Percentiles rank a stretch among this genome's conserved stretches.
phyloP scores from a whole-genome alignment of 2,329 filamentous ascomycete genomes.

The Sphaceloma murrayae region DNA sequence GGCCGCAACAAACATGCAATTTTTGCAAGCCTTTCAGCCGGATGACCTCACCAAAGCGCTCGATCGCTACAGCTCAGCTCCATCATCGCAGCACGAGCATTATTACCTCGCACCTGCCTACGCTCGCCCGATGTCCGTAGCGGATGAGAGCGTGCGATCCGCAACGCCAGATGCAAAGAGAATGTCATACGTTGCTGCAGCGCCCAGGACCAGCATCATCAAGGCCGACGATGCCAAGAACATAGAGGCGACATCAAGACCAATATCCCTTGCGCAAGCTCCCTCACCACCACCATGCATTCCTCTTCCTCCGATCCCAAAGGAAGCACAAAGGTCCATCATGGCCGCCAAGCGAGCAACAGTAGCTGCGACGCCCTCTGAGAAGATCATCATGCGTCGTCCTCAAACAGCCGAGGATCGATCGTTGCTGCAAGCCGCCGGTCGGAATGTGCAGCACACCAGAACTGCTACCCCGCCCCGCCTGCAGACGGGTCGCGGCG shows the following conservation, averaged over 20 bases:
- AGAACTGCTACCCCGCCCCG: conserved; percentile 16
- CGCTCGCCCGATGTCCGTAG: not conserved
- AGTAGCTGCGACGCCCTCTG: conserved; percentile 23
- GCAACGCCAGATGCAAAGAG: not conserved
- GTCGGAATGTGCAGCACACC: conserved; percentile 22
- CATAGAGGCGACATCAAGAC: conserved; percentile 1
- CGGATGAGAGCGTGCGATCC: conserved; percentile 1
- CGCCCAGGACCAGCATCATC: conserved; percentile 3
- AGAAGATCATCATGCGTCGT: conserved; percentile 21
- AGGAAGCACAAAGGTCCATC: conserved; percentile 28
- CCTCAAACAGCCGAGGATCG: conserved; percentile 23
- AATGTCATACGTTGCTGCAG: not conserved
- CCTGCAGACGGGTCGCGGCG: conserved; percentile 5
- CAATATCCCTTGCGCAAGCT: conserved; percentile 11
- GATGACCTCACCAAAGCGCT: too few species aligned
- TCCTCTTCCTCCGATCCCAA: conserved; percentile 20
- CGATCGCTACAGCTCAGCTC: too few species aligned
- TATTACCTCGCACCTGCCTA: too few species aligned
- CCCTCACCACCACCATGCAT: conserved; percentile 17
- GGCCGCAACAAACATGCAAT: conserved; percentile 3
- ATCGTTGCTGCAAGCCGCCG: conserved; percentile 23
- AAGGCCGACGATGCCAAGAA: too few species aligned
- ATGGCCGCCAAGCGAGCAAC: conserved; percentile 28
- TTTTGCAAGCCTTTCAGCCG: not conserved
- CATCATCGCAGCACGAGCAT: too few species aligned